These are phyloP conservation scores for Talaromyces islandicus DNA, from an alignment of 2,329 filamentous ascomycete genomes.

Conservation along the genomic window DNA sequence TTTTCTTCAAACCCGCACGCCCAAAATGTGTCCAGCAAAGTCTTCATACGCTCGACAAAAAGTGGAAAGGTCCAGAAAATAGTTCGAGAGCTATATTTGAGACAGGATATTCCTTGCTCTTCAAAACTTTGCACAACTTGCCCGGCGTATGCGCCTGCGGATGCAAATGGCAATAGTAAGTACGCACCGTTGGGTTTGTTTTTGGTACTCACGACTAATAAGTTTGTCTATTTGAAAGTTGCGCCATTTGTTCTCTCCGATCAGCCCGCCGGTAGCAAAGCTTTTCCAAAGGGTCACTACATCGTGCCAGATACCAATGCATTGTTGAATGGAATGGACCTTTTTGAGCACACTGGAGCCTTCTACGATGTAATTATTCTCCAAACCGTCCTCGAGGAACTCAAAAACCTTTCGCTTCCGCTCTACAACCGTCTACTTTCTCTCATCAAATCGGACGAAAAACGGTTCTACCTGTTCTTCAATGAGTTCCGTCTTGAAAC, in stretches of 20 bases:
- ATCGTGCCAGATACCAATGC: conserved; percentile 95
- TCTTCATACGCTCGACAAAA: conserved; percentile 90
- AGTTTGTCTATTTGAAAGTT: conserved; percentile 43
- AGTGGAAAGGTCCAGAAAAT: conserved; percentile 98
- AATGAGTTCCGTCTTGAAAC: conserved; percentile 96
- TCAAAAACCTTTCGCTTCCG: conserved; percentile 87
- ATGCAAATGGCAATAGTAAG: conserved; percentile 70
- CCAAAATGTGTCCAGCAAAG: conserved; percentile 84
- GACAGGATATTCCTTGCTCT: conserved; percentile 95
- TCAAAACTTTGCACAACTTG: conserved; percentile 80
- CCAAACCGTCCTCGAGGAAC: conserved; percentile 92
- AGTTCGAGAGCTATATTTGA: conserved; percentile 89
- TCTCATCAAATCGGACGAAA: conserved; percentile 90
- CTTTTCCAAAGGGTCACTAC: conserved; percentile 84
- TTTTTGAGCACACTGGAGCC: conserved; percentile 85
- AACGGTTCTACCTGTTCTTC: conserved; percentile 98
- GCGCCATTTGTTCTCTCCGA: conserved; percentile 83
- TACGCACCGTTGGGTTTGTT: background rate
- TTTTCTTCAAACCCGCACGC: conserved; percentile 49
- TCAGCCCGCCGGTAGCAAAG: conserved; percentile 74
- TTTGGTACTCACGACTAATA: background rate
- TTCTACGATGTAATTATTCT: conserved; percentile 97
- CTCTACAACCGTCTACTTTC: conserved; percentile 90
- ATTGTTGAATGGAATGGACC: conserved; percentile 89
- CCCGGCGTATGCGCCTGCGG: conserved; percentile 65